Conservation (phyloP, 2,329 filamentous ascomycete species). For the Colletotrichum theobromicola region DNA sequence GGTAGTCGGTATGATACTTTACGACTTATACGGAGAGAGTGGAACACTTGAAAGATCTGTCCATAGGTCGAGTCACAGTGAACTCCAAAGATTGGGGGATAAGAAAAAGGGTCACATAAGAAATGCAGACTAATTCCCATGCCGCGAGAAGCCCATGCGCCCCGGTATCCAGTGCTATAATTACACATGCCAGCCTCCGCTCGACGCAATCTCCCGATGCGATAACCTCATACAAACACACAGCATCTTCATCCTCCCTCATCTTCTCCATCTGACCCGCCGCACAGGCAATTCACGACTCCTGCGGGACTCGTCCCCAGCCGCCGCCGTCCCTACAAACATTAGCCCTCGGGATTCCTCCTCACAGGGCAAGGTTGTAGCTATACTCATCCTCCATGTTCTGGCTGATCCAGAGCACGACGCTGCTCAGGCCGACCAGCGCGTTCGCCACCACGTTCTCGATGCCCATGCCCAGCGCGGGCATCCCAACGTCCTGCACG, state of each 20-base stretch:
- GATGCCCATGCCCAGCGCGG: constrained; percentile 68
- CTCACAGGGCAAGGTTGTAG: constrained; percentile 68
- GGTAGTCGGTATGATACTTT: not conserved
- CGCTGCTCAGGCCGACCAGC: constrained; percentile 66
- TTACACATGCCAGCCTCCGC: not conserved
- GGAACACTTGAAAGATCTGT: not conserved
- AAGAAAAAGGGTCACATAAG: not conserved
- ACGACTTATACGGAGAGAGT: not conserved
- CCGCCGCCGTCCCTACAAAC: not conserved
- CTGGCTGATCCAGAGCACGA: constrained; percentile 72
- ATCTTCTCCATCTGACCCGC: not conserved
- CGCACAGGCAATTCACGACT: not conserved
- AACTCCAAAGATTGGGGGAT: not conserved
- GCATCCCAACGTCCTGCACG: constrained; percentile 62
- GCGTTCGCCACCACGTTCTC: constrained; percentile 72
- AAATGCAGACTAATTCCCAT: constrained; percentile 12
- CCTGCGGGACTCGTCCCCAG: not conserved
- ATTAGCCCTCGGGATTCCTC: constrained; percentile 53
- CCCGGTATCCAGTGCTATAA: constrained; percentile 5
- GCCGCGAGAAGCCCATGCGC: not conserved
- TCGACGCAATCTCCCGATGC: not conserved
- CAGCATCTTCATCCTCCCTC: not conserved
- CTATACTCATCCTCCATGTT: constrained; percentile 77
- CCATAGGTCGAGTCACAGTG: not conserved
- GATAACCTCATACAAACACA: not conserved